Evolutionary conservation across 345 rosid genomes (phyloP).

Genomic region (Carallia pectinifolia): DNA sequence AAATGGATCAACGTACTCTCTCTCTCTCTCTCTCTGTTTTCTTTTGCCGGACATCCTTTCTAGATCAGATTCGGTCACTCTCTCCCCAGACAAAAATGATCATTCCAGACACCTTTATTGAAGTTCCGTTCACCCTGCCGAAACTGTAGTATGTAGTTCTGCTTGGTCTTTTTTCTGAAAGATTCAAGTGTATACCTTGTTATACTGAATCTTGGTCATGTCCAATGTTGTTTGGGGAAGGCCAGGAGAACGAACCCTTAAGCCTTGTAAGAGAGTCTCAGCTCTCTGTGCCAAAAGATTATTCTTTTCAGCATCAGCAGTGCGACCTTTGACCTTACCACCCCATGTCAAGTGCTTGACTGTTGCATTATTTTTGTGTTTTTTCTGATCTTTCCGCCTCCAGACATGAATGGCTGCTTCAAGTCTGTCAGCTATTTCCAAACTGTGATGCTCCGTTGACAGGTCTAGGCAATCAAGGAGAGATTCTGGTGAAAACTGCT

Average conservation of each 20-base stretch:
- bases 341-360: constrained; percentile 16
- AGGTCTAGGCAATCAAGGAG: constrained; percentile 35
- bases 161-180: not conserved
- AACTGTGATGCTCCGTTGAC: constrained; percentile 17
- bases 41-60: too few species aligned
- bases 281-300: constrained; percentile 25
- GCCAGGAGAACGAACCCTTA: constrained; percentile 27
- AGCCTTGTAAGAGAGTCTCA: constrained; percentile 12
- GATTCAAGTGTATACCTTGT: constrained; percentile 17
- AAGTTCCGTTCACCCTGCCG: too few species aligned
- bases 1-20: not conserved
- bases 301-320: constrained; percentile 11
- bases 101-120: too few species aligned
- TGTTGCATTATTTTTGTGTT: not conserved
- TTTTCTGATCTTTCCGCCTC: constrained; percentile 16
- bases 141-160: too few species aligned
- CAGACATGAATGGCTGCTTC: constrained; percentile 27
- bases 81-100: too few species aligned
- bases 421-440: constrained; percentile 24
- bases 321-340: constrained; percentile 15
- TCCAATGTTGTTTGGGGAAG: constrained; percentile 28
- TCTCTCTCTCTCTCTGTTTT: too few species aligned
- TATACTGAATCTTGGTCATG: constrained; percentile 22
- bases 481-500: constrained; percentile 32
- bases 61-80: too few species aligned